Percentiles rank a stretch among this genome's conserved stretches.
Conservation (phyloP, 345 rosid genomes). For the Kandelia obovata region DNA sequence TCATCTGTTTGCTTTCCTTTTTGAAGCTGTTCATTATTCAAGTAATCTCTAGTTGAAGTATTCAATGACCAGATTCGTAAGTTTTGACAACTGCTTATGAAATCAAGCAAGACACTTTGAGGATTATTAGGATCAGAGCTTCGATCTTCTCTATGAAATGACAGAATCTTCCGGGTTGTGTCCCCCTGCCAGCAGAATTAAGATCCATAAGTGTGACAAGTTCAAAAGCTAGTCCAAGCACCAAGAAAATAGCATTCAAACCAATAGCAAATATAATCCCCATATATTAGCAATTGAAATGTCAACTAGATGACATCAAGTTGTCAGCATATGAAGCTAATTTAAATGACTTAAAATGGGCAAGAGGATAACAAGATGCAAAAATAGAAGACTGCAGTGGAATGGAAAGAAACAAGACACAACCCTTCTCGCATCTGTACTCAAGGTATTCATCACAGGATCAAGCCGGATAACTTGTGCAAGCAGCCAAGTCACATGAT, state of each 20-base stretch:
- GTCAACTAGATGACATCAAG: not conserved
- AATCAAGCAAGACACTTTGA: constrained; percentile 93
- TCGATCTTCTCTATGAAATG: constrained; percentile 93
- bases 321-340: not conserved
- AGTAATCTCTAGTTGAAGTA: constrained; percentile 72
- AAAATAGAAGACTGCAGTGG: constrained; percentile 1
- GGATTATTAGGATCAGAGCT: constrained; percentile 85
- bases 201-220: constrained; percentile 25
- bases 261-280: constrained; percentile 6
- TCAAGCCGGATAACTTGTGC: constrained; percentile 84
- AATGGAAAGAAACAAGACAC: constrained; percentile 18
- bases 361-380: constrained; percentile 5
- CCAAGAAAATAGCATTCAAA: constrained; percentile 5
- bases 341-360: not conserved
- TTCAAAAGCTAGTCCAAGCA: constrained; percentile 10
- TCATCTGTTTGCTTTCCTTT: constrained; percentile 98
- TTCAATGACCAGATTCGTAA: constrained; percentile 93
- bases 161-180: constrained; percentile 78
- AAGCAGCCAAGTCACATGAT: constrained; percentile 97
- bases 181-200: constrained; percentile 64
- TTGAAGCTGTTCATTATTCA: constrained; percentile 83
- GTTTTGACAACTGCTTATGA: constrained; percentile 94
- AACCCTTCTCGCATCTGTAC: constrained; percentile 82
- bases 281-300: not conserved
- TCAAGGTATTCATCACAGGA: constrained; percentile 76